A percentile compares a stretch with the other conserved stretches of the same genome.
Evolutionary conservation across 192 early-diverging fungal species (phyloP).

Genomic region (Entrophospora sp.): DNA sequence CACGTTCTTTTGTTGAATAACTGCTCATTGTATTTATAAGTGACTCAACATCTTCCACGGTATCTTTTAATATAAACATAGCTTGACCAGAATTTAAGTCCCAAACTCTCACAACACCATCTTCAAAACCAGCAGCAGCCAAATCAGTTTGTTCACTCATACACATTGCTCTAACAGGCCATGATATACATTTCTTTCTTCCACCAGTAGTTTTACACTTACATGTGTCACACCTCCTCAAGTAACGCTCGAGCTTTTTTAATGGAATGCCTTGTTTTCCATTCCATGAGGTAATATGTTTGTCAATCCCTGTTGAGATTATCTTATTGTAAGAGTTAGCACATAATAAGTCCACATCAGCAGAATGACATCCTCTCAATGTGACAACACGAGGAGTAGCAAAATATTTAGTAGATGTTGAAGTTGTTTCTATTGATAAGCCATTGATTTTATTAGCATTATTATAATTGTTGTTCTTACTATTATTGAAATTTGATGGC

Average conservation of each 20-base stretch:
- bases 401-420: background rate
- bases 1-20: background rate
- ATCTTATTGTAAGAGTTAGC: background rate
- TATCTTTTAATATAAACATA: background rate
- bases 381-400: background rate
- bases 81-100: background rate
- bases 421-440: too few relatives aligned
- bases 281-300: conserved; percentile 2
- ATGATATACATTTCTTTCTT: conserved; percentile 4
- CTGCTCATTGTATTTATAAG: background rate
- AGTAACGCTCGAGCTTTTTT: background rate
- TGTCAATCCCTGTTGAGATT: background rate
- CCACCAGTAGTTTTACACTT: background rate
- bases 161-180: conserved; percentile 1
- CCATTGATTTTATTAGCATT: too few relatives aligned
- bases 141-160: background rate
- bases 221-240: background rate
- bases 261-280: background rate
- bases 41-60: conserved; percentile 2
- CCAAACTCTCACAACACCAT: conserved; percentile 11
- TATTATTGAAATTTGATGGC: too few relatives aligned
- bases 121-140: conserved; percentile 2
- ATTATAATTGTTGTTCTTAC: too few relatives aligned
- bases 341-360: background rate
- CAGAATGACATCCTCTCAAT: background rate